phyloP scores from a whole-genome alignment of 2,329 filamentous ascomycete genomes.

The Emericellopsis cladophorae region DNA sequence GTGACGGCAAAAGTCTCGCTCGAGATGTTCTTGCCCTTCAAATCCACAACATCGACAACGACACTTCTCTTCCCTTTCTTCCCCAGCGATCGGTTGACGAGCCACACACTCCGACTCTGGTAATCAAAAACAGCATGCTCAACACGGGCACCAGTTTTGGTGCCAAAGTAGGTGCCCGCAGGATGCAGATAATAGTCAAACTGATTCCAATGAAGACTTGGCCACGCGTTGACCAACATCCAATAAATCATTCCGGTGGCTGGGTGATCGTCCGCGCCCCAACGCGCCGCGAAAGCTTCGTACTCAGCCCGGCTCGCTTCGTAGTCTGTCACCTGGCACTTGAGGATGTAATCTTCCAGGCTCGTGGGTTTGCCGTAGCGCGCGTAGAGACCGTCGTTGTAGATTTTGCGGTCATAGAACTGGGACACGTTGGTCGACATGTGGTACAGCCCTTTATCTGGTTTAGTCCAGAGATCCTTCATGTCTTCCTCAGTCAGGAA shows the following conservation, averaged over 20 bases:
- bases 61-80: conserved; percentile 25
- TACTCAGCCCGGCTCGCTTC: conserved; percentile 48
- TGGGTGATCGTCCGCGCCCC: conserved; percentile 30
- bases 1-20: conserved; percentile 14
- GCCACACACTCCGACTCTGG: conserved; percentile 25
- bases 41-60: conserved; percentile 33
- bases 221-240: conserved; percentile 57
- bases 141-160: conserved; percentile 32
- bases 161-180: conserved; percentile 45
- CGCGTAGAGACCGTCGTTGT: conserved; percentile 38
- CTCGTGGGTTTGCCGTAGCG: conserved; percentile 37
- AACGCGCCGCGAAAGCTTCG: conserved; percentile 40
- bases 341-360: conserved; percentile 44
- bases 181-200: conserved; percentile 51
- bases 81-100: conserved; percentile 40
- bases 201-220: conserved; percentile 50
- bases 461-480: conserved; percentile 41
- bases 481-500: conserved; percentile 40
- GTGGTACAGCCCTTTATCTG: conserved; percentile 41
- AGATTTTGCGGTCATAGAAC: conserved; percentile 43
- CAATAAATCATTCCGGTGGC: conserved; percentile 53
- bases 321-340: conserved; percentile 50
- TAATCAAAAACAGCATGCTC: conserved; percentile 48
- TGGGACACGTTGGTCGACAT: conserved; percentile 43
- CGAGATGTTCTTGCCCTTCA: conserved; percentile 28